phyloP scores from a whole-genome alignment of 306 rosid genomes.

The Dryas alaskensis region DNA sequence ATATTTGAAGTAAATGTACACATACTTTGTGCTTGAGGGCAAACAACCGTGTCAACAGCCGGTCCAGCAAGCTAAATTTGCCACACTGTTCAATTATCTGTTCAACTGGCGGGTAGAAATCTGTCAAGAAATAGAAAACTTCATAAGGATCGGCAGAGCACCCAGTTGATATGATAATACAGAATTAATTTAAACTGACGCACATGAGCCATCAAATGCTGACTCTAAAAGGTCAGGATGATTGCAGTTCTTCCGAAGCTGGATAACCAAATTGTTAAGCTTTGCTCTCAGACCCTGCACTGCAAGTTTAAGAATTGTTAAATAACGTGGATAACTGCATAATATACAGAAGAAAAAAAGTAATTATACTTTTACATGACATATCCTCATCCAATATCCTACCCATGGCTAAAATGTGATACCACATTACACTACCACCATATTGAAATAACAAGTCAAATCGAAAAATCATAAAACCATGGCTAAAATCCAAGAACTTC shows the following conservation, averaged over 20 bases:
- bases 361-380: neutral
- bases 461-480: neutral
- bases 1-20: constrained; percentile 12
- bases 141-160: constrained; percentile 14
- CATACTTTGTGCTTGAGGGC: constrained; percentile 75
- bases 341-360: neutral
- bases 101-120: constrained; percentile 62
- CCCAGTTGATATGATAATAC: constrained; percentile 16
- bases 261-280: constrained; percentile 65
- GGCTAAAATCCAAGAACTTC: no score
- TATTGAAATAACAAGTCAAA: neutral
- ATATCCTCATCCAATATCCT: neutral
- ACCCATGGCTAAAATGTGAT: neutral
- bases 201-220: constrained; percentile 59
- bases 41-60: constrained; percentile 59
- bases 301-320: constrained; percentile 31
- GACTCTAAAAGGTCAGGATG: constrained; percentile 90
- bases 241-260: constrained; percentile 93
- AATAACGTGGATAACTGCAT: neutral
- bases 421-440: neutral
- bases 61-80: constrained; percentile 75
- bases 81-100: constrained; percentile 86
- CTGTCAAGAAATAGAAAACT: constrained; percentile 38
- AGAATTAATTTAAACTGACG: constrained; percentile 5
- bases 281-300: constrained; percentile 30